Conservation (phyloP, 345 rosid genomes). For the Euphorbia pulcherrima region DNA sequence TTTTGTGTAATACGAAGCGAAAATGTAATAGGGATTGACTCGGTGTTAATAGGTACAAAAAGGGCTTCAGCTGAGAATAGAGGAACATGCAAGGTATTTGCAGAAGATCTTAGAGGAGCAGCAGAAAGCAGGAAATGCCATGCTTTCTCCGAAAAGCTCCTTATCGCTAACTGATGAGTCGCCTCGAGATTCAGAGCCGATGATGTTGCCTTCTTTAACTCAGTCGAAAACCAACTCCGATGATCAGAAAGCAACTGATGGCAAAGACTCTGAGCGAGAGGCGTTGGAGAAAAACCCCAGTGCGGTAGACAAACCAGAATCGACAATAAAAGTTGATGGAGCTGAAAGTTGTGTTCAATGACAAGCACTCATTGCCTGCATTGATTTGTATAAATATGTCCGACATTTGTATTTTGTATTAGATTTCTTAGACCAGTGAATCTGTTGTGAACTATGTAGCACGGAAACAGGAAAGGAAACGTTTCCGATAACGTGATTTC, state of each 20-base stretch:
- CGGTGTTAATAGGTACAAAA: constrained; percentile 57
- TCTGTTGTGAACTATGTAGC: no score
- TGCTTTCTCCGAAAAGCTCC: constrained; percentile 37
- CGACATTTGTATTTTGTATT: no score
- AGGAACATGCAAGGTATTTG: constrained; percentile 82
- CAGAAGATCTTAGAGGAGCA: constrained; percentile 82
- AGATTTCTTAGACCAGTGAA: no score
- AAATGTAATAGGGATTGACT: background rate
- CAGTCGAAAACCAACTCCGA: constrained; percentile 37
- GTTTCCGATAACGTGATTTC: no score
- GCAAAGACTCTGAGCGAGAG: constrained; percentile 25
- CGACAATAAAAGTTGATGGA: constrained; percentile 21
- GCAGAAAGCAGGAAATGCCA: constrained; percentile 52
- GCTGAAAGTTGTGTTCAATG: constrained; percentile 37
- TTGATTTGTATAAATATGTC: no score
- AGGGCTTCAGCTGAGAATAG: constrained; percentile 72
- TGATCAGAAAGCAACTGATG: constrained; percentile 35
- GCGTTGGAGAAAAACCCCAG: constrained; percentile 38
- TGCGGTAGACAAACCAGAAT: constrained; percentile 30
- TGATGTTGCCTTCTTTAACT: constrained; percentile 25
- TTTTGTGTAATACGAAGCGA: background rate
- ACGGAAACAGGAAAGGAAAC: no score
- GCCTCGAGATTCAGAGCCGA: constrained; percentile 24
- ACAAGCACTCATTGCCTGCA: background rate
- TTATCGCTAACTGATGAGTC: constrained; percentile 33